Conservation (phyloP, 2,329 filamentous ascomycete genomes). For the Diaporthe aspalathi region DNA sequence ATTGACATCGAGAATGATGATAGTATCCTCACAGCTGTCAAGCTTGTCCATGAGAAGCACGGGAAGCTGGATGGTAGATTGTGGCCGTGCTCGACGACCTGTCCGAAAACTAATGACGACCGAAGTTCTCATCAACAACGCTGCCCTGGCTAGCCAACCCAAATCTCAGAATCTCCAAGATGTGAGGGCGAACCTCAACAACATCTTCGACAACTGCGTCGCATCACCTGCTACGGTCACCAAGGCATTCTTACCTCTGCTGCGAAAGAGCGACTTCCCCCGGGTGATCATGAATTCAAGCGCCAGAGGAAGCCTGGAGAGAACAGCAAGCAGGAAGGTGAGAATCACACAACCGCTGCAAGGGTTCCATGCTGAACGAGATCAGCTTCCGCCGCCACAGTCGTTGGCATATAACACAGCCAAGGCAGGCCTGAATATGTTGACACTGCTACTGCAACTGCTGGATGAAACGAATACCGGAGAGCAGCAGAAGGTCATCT, state of each 20-base stretch:
- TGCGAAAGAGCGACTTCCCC: constrained; percentile 32
- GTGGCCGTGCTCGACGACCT: not conserved
- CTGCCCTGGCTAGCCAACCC: constrained; percentile 24
- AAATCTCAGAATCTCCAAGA: constrained; percentile 29
- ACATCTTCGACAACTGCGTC: constrained; percentile 40
- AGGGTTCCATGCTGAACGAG: not conserved
- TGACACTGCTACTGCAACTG: constrained; percentile 39
- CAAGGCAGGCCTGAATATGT: constrained; percentile 43
- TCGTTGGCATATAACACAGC: constrained; percentile 38
- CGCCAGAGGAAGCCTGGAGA: constrained; percentile 38
- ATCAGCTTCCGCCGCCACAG: constrained; percentile 24
- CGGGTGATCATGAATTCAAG: constrained; percentile 42
- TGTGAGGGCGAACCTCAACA: constrained; percentile 32
- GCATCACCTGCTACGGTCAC: constrained; percentile 40
- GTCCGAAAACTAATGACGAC: not conserved
- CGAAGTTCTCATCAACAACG: constrained; percentile 36
- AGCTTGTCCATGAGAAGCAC: constrained; percentile 37
- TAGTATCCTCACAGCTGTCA: constrained; percentile 37
- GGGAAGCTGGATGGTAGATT: constrained; percentile 40
- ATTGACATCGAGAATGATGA: constrained; percentile 41
- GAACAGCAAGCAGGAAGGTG: constrained; percentile 40
- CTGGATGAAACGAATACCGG: constrained; percentile 27
- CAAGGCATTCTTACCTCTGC: constrained; percentile 36
- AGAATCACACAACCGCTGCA: not conserved
- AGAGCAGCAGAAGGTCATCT: constrained; percentile 35